These are phyloP conservation scores for Stentor roeselii DNA, from an alignment of 73 alveolate genomes.

Conservation along the genomic window DNA sequence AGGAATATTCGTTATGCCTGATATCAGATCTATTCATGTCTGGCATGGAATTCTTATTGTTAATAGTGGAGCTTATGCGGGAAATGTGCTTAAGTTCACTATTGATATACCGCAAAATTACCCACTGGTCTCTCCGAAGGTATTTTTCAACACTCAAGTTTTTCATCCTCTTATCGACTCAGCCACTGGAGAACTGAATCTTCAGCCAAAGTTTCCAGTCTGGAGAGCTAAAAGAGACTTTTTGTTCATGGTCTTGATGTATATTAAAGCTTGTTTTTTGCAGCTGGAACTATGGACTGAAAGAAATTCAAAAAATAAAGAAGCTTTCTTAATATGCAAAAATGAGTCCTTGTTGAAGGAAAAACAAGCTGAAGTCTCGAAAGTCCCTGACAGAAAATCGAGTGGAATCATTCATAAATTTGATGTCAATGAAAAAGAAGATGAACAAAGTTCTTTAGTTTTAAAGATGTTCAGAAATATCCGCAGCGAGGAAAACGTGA, in stretches of 20 bases:
- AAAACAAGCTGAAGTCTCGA: neutral
- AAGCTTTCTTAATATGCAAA: neutral
- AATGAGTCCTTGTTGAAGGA: neutral
- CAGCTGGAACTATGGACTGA: neutral
- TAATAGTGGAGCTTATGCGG: neutral
- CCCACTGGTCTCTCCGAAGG: neutral
- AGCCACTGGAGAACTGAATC: neutral
- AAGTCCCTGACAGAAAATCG: too few species aligned
- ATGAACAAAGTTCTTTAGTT: neutral
- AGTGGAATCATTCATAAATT: neutral
- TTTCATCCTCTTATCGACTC: conserved; percentile 16
- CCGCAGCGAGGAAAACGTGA: neutral
- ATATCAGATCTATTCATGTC: neutral
- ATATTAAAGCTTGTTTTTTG: neutral
- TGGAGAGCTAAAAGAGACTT: conserved; percentile 18
- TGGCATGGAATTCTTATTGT: conserved; percentile 13
- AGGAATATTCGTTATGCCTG: conserved; percentile 8
- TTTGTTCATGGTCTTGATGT: neutral
- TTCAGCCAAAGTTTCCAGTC: conserved; percentile 10
- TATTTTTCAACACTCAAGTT: neutral
- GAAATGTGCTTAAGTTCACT: neutral
- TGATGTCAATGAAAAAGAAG: neutral
- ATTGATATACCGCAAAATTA: conserved; percentile 2
- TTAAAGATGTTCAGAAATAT: neutral
- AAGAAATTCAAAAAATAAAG: neutral